Base-by-base conservation (phyloP, 352 stramenopile species). In the Pythium phragmiticola region DNA sequence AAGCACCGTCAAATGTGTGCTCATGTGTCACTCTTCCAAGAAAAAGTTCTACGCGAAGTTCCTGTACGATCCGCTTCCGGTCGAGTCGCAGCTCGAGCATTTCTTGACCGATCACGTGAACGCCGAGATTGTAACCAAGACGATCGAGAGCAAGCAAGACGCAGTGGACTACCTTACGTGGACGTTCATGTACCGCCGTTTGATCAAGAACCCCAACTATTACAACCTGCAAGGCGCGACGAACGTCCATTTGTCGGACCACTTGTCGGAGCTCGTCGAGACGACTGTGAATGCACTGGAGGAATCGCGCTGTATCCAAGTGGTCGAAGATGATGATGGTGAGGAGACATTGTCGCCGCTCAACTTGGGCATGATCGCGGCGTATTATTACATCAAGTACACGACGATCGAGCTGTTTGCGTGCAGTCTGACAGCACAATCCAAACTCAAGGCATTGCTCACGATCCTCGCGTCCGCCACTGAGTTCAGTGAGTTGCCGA, bases 201-300 rank as follows among this genome's bases (percentile, higher is more conserved):
- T 99, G 34, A 89, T 96, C 55, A 98, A 99, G 76, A 99, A 99
- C 78, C 98, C 98, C 3, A 99, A 99, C 60, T 99, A 99, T 76
- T 99, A 99, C 87, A 98, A 98, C 63, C 76, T 99, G 48, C 85
- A 96, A 55, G 97, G 96, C 17, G 94, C 80, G 13, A 93, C 84
- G 7, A 91, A 90, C 13, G 80, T 89, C 0, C 87, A 99, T 65
- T 69, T 99, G 26, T 99, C 94, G 49, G 97, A 99, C 71, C 97
- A 99, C 67, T 78, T 99, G 52, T 99, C 96, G 46, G 97, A 99
- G 70, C 90, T 99, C 63, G 94, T 99, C 33, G 98, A 99, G 77
- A 94, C 87, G 34, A 97, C 98, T 1, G 87, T 99, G 16, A 94
- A 87, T 46, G 97, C 99, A 49, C 74, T 99, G 41, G 95, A 98